These are phyloP conservation scores for Phytopythium oedochilum DNA, from an alignment of 352 stramenopile species.

Conservation along the genomic window DNA sequence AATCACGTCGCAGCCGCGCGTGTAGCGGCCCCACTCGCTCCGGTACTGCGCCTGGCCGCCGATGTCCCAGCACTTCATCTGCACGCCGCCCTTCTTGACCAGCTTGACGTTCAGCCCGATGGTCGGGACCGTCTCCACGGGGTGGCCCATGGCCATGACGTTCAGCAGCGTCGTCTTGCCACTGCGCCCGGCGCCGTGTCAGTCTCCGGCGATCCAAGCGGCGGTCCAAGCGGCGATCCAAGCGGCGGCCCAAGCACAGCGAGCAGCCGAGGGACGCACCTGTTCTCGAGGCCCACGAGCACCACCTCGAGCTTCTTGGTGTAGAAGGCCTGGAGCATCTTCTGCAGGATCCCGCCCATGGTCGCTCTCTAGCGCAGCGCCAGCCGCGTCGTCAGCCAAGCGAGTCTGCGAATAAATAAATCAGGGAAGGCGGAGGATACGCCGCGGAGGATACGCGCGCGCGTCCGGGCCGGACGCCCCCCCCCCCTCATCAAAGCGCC, in stretches of 20 bases:
- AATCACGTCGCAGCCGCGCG: constrained; percentile 97
- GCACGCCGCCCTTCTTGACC: constrained; percentile 92
- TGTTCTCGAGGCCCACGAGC: constrained; percentile 96
- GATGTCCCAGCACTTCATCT: constrained; percentile 99
- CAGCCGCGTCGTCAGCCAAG: background rate
- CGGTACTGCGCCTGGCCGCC: constrained; percentile 96
- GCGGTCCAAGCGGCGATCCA: too few relatives aligned
- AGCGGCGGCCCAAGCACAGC: too few relatives aligned
- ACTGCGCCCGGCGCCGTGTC: constrained; percentile 39
- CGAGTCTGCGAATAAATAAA: background rate
- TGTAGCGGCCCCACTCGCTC: constrained; percentile 92
- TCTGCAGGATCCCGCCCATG: constrained; percentile 93
- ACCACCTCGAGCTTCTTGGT: constrained; percentile 97
- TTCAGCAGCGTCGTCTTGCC: constrained; percentile 96
- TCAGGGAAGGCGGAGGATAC: background rate
- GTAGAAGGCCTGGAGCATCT: constrained; percentile 95
- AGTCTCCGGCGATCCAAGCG: background rate
- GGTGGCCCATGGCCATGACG: constrained; percentile 94
- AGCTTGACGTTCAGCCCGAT: constrained; percentile 98
- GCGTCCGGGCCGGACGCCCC: background rate
- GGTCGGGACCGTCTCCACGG: constrained; percentile 96
- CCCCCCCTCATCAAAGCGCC: background rate
- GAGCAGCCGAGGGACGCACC: constrained; percentile 30
- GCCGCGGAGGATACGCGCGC: too few relatives aligned
- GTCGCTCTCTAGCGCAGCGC: constrained; percentile 5